Conservation (phyloP, 805 yeast species). For the Kluyveromyces lactis region DNA sequence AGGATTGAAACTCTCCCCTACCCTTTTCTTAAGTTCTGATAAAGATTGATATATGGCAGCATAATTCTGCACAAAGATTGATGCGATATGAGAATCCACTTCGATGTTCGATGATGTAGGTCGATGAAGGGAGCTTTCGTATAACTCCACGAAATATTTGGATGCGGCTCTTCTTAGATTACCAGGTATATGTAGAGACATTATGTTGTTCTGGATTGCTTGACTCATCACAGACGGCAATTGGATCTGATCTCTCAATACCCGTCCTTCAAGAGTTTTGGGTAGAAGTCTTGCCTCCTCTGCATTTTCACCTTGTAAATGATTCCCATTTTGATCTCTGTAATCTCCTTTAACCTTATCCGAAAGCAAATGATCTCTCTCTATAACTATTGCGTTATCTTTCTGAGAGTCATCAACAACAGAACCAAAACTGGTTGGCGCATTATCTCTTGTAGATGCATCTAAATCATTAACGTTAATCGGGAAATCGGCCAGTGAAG, state of each 20-base stretch:
- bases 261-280: conserved; percentile 49
- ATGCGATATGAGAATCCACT: conserved; percentile 74
- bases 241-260: conserved; percentile 38
- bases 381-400: conserved; percentile 22
- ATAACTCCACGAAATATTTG: conserved; percentile 41
- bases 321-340: conserved; percentile 21
- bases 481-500: neutral
- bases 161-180: conserved; percentile 57
- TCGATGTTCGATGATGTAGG: conserved; percentile 40
- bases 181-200: conserved; percentile 53
- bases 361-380: conserved; percentile 29
- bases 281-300: conserved; percentile 42
- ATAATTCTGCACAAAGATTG: conserved; percentile 74
- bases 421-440: conserved; percentile 7
- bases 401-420: conserved; percentile 8
- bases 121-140: conserved; percentile 45
- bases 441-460: neutral
- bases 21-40: conserved; percentile 51
- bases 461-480: conserved; percentile 4
- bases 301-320: conserved; percentile 13
- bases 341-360: conserved; percentile 23
- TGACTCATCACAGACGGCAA: conserved; percentile 51
- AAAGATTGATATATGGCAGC: conserved; percentile 60
- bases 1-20: conserved; percentile 54
- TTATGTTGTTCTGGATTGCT: conserved; percentile 55